Evolutionary conservation across 495 filamentous ascomycete species (phyloP).

Genomic region (Penicillium fimorum): DNA sequence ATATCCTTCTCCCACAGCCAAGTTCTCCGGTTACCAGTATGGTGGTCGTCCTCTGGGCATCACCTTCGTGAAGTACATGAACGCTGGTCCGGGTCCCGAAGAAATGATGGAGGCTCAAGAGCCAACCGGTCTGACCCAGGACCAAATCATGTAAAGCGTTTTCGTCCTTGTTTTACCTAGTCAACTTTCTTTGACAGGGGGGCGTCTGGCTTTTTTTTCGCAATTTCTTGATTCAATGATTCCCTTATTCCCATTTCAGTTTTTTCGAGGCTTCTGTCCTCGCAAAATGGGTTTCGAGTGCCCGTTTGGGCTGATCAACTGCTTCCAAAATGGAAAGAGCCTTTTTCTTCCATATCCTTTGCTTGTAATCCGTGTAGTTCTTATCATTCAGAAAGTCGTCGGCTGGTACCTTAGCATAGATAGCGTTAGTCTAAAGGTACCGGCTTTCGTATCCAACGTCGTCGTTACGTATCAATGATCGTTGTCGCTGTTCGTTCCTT

Average conservation of each 20-base stretch:
- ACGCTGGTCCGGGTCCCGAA: constrained; percentile 58
- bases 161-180: constrained; percentile 9
- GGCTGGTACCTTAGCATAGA: too few relatives aligned
- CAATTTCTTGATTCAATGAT: constrained; percentile 21
- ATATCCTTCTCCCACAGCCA: constrained; percentile 51
- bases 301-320: constrained; percentile 10
- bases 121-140: constrained; percentile 79
- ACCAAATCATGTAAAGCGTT: constrained; percentile 85
- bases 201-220: constrained; percentile 6
- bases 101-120: constrained; percentile 80
- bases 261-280: constrained; percentile 3
- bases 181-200: constrained; percentile 8
- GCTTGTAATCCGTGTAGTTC: neutral
- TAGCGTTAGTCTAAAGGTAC: neutral
- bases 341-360: neutral
- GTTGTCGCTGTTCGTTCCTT: neutral
- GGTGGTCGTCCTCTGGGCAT: constrained; percentile 92
- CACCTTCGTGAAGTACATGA: constrained; percentile 87
- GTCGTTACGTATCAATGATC: too few relatives aligned
- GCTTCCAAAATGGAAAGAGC: constrained; percentile 3
- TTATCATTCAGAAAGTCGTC: neutral
- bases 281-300: constrained; percentile 10
- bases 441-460: too few relatives aligned
- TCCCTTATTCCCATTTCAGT: constrained; percentile 27
- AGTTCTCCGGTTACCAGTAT: constrained; percentile 97